Evolutionary conservation across 169 alveolate genomes (phyloP).

Genomic region (Plasmodium malariae): DNA sequence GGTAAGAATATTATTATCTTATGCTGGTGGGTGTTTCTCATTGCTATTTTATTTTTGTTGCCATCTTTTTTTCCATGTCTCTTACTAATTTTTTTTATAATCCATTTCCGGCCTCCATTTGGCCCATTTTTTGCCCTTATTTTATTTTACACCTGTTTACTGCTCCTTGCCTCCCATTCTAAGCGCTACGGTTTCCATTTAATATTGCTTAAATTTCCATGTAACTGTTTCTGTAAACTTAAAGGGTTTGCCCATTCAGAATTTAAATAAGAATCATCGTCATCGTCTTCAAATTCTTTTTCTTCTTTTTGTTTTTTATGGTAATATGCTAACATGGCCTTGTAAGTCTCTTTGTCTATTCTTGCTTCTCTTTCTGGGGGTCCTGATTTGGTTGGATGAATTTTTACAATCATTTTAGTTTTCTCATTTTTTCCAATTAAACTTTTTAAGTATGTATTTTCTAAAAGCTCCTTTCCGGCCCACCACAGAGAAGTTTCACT

Average conservation of each 20-base stretch:
- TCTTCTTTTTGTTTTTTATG: conserved; percentile 94
- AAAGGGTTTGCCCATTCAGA: conserved; percentile 96
- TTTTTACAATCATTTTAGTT: conserved; percentile 93
- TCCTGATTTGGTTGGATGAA: conserved; percentile 91
- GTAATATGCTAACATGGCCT: conserved; percentile 95
- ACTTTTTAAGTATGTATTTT: conserved; percentile 88
- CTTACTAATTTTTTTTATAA: too few species aligned
- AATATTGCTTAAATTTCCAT: conserved; percentile 78
- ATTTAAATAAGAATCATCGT: conserved; percentile 94
- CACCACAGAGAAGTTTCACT: conserved; percentile 94
- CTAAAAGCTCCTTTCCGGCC: conserved; percentile 95
- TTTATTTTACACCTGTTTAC: background rate
- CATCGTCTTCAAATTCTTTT: conserved; percentile 92
- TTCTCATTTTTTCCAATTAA: conserved; percentile 95
- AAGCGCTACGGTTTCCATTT: conserved; percentile 57
- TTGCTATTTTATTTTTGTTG: too few species aligned
- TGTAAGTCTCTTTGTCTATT: conserved; percentile 95
- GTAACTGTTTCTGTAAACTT: conserved; percentile 89
- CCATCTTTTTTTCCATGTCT: too few species aligned
- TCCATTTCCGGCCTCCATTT: background rate
- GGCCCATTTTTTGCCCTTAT: background rate
- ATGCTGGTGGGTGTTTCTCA: too few species aligned
- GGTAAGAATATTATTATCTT: too few species aligned
- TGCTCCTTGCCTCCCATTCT: background rate
- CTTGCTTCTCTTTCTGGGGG: conserved; percentile 97